Conservation (phyloP, 202 grass and related monocot species). For the Cymbopogon flexuosus region DNA sequence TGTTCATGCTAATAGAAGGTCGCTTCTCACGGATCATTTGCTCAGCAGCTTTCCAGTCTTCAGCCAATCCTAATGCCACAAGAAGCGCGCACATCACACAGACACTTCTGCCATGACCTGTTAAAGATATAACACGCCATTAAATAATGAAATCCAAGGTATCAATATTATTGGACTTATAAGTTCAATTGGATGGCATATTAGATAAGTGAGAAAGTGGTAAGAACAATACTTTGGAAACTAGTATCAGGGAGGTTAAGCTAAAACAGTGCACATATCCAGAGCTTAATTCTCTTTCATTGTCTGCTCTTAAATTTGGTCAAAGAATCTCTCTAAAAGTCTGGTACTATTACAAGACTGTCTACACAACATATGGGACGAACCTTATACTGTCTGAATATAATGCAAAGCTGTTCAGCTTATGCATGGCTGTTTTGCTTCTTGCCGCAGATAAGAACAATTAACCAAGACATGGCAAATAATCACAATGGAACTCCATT, state of each 20-base stretch:
- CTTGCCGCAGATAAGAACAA: background rate
- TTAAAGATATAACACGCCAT: constrained; percentile 29
- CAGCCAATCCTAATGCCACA: constrained; percentile 67
- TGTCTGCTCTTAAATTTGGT: background rate
- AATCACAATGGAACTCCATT: background rate
- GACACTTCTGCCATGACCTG: constrained; percentile 91
- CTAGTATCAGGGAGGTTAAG: background rate
- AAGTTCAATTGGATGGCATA: background rate
- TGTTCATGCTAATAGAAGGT: constrained; percentile 82
- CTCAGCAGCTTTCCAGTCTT: constrained; percentile 89
- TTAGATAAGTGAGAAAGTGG: background rate
- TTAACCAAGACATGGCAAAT: background rate
- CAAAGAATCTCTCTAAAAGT: background rate
- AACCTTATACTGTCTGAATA: background rate
- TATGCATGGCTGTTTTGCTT: background rate
- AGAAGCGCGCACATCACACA: constrained; percentile 91
- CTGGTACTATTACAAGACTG: background rate
- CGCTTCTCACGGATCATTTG: constrained; percentile 75
- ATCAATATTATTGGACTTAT: background rate
- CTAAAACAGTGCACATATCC: background rate
- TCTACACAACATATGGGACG: background rate
- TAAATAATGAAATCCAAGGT: constrained; percentile 9
- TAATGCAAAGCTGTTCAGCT: background rate
- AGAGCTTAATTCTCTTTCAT: constrained; percentile 8
- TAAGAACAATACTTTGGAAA: background rate